phyloP scores from a whole-genome alignment of 441 rosid species.

The Pelargonium hybrid region DNA sequence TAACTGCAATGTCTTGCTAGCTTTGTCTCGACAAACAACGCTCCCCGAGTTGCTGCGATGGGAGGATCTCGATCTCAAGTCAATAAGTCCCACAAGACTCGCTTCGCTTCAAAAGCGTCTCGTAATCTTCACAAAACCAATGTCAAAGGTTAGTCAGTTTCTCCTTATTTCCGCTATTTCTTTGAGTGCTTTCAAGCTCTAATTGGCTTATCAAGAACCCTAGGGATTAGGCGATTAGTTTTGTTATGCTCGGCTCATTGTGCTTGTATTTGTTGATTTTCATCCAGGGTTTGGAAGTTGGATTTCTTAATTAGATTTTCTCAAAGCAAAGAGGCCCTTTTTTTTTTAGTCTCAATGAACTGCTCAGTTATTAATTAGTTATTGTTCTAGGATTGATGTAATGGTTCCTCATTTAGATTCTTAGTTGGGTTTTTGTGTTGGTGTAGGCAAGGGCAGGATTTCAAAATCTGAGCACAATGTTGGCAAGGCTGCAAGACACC shows the following conservation, averaged over 20 bases:
- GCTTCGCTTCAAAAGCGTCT: conserved; percentile 67
- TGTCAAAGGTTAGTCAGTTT: conserved; percentile 33
- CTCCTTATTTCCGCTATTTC: not conserved
- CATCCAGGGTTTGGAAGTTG: not conserved
- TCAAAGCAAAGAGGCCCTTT: not conserved
- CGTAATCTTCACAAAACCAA: conserved; percentile 72
- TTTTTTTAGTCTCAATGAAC: not conserved
- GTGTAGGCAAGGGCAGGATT: conserved; percentile 49
- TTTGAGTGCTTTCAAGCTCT: not conserved
- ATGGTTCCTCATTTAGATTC: not conserved
- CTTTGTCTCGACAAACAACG: not conserved
- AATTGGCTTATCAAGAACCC: not conserved
- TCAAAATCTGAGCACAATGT: conserved; percentile 51
- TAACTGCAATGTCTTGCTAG: not conserved
- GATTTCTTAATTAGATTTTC: not conserved
- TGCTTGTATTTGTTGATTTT: not conserved
- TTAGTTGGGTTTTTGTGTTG: not conserved
- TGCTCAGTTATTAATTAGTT: not conserved
- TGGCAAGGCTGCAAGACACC: conserved; percentile 56
- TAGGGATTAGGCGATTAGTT: not conserved
- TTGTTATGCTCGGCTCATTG: not conserved
- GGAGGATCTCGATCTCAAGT: conserved; percentile 71
- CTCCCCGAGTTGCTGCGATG: conserved; percentile 32
- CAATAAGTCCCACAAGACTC: conserved; percentile 76
- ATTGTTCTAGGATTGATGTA: not conserved